Evolutionary conservation across 2,329 filamentous ascomycete species (phyloP), one percentile per base, ranked within the genome.

Genomic region (Dryadomyces quercivorus): DNA sequence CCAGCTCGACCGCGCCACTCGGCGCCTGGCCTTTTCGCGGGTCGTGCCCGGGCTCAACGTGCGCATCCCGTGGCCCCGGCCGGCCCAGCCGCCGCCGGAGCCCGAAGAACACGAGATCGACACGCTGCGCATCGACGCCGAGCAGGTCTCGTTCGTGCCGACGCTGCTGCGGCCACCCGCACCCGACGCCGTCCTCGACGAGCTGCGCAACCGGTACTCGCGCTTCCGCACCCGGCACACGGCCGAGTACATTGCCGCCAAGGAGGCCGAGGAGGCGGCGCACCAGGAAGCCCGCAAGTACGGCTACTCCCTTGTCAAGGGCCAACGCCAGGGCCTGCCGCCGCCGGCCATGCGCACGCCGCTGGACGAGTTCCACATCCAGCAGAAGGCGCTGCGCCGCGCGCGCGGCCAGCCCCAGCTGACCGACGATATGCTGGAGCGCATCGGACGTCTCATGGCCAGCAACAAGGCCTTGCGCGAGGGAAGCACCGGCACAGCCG

Each of bases 221-320:
- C 81, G 78, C 63, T 93, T 91, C 80, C 78, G 90, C 64, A 89
- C 84, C 53, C 77, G 88, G 50, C 88, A 95, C 71, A 86, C 90
- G 59, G 72, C 78, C 48, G 85, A 85, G 67, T 95, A 85, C 66
- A 68, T 91, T 52, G 70, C 67, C 58, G 67, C 69, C 66, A 70
- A 73, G 64, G 69, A 71, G 62, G 68, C 67, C 53, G 61, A 67
- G 62, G 50, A 63, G 38, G 63, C 53, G 59, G 61, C 38, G 67
- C 64, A 55, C 67, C 67, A 26, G 1, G 50, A 57, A 52, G 55
- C 57, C 43, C 55, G 53, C n/a, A 52, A 50, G 34, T 59, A 59
- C 54, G 56, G 59, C 55, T 34, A 12, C 20, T 54, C 54, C 34
- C 58, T 58, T 22, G 58, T 58, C 55, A 54, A 55, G 51, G 54